Evolutionary conservation across 1,284 basidiomycete species (phyloP).

Genomic region (Coniferiporia sulphurascens): DNA sequence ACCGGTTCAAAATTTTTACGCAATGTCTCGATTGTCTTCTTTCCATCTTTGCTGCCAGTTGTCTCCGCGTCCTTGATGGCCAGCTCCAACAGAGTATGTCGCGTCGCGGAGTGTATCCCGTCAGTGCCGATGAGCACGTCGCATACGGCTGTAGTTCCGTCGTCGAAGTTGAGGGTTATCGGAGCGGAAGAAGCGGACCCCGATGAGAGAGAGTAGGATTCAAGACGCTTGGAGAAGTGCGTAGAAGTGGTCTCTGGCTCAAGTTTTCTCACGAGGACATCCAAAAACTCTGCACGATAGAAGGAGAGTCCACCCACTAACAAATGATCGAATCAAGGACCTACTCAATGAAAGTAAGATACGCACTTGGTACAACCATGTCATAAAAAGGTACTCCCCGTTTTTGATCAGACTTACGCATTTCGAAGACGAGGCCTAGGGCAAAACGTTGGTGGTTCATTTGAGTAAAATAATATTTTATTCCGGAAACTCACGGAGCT

Average conservation of each 20-base stretch:
- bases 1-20: conserved; percentile 29
- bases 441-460: neutral
- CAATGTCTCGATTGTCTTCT: conserved; percentile 20
- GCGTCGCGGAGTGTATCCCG: conserved; percentile 34
- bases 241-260: conserved; percentile 27
- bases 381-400: conserved; percentile 28
- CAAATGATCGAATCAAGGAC: neutral
- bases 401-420: conserved; percentile 32
- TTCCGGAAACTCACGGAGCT: neutral
- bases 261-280: conserved; percentile 33
- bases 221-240: conserved; percentile 36
- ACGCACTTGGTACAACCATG: conserved; percentile 30
- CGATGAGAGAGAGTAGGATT: conserved; percentile 31
- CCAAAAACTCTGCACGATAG: conserved; percentile 41
- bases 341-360: neutral
- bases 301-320: conserved; percentile 37
- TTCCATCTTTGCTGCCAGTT: conserved; percentile 14
- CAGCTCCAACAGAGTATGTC: conserved; percentile 4
- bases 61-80: conserved; percentile 5
- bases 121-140: conserved; percentile 49
- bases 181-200: conserved; percentile 16
- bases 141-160: conserved; percentile 38
- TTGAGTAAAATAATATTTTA: too few species aligned
- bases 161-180: conserved; percentile 38
- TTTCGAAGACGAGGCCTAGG: conserved; percentile 28